A percentile compares a stretch with the other conserved stretches of the same genome.
These are phyloP conservation scores for Myxozyma mucilagina DNA, from an alignment of 805 yeast genomes.

Conservation along the genomic window DNA sequence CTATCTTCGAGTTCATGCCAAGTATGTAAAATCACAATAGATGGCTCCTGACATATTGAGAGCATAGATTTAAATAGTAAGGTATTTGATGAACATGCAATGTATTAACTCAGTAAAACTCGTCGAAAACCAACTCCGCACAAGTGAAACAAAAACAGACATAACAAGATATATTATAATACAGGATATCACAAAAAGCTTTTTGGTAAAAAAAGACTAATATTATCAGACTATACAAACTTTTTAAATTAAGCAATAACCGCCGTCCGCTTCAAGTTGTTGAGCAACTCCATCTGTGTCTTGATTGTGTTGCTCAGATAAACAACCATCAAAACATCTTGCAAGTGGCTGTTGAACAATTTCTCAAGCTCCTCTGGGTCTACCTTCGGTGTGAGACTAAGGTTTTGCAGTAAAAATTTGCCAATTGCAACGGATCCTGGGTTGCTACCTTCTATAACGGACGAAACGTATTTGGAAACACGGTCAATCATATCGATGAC, in stretches of 20 bases:
- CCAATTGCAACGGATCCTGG: slow-evolving; percentile 53
- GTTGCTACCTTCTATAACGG: slow-evolving; percentile 32
- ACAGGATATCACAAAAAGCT: neutral
- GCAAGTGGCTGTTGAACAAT: slow-evolving; percentile 68
- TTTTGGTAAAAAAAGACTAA: neutral
- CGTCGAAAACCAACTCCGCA: too few species aligned
- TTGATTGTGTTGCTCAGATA: slow-evolving; percentile 79
- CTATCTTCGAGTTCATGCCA: too few species aligned
- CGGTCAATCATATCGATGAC: slow-evolving; percentile 44
- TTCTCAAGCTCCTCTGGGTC: slow-evolving; percentile 55
- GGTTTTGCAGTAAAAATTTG: slow-evolving; percentile 56
- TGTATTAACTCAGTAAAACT: too few species aligned
- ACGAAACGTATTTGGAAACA: slow-evolving; percentile 41
- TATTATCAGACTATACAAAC: neutral
- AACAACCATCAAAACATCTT: slow-evolving; percentile 79
- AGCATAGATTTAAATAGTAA: too few species aligned
- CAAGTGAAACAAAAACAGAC: too few species aligned
- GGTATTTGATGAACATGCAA: too few species aligned
- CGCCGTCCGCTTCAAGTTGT: slow-evolving; percentile 28
- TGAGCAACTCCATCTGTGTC: slow-evolving; percentile 52
- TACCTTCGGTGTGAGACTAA: slow-evolving; percentile 43
- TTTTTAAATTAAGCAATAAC: slow-evolving; percentile 2
- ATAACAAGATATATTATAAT: neutral
- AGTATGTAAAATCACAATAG: too few species aligned
- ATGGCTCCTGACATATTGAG: too few species aligned